Evolutionary conservation across 306 rosid genomes (phyloP).

Genomic region (Fragaria nilgerrensis): DNA sequence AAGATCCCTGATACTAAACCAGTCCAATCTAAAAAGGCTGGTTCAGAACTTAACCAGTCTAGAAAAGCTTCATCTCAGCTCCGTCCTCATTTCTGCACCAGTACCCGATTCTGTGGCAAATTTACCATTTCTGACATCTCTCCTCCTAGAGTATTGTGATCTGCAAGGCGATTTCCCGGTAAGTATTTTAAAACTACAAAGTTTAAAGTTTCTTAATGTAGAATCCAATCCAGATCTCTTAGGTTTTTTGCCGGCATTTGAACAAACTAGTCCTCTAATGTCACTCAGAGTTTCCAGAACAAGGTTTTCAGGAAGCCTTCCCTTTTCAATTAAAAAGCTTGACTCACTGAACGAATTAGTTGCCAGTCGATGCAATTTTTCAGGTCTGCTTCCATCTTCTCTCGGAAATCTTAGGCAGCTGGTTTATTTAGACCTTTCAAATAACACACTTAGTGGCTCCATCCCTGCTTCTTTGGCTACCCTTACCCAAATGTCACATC

Average conservation of each 20-base stretch:
- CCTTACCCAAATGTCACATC: neutral
- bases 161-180: conserved; percentile 33
- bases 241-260: conserved; percentile 16
- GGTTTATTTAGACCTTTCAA: neutral
- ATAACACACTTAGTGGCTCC: conserved; percentile 2
- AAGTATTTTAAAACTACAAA: conserved; percentile 30
- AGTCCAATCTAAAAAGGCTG: neutral
- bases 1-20: neutral
- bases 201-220: conserved; percentile 1
- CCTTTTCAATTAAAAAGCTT: conserved; percentile 17
- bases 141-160: neutral
- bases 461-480: conserved; percentile 8
- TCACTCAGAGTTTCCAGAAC: neutral
- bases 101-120: conserved; percentile 18
- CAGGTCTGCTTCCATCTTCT: conserved; percentile 7
- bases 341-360: neutral
- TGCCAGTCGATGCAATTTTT: neutral
- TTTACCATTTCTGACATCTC: conserved; percentile 9
- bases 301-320: neutral
- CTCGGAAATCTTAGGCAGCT: conserved; percentile 19
- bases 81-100: conserved; percentile 10
- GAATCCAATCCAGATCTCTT: conserved; percentile 14
- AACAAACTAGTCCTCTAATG: neutral
- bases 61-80: conserved; percentile 6
- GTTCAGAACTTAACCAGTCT: neutral